Evolutionary conservation across 2,329 filamentous ascomycete species (phyloP).

Genomic region (Aspergillus sp.): DNA sequence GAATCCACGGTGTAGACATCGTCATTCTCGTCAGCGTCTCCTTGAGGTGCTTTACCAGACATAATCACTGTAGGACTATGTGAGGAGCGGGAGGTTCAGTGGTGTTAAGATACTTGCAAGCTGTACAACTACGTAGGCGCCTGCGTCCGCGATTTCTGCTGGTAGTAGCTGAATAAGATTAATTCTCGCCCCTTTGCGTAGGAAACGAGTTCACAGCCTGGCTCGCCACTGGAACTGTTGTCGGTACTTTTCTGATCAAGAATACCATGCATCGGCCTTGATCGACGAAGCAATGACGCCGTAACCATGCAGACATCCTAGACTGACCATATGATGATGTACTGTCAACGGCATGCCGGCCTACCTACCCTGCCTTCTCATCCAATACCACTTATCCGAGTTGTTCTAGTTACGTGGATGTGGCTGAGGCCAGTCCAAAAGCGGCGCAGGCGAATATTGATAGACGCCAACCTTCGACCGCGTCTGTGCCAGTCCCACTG

Average conservation of each 20-base stretch:
- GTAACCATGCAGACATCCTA: neutral
- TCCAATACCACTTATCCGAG: neutral
- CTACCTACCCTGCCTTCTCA: neutral
- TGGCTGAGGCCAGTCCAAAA: neutral
- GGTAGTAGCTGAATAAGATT: neutral
- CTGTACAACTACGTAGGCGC: neutral
- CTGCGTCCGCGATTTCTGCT: neutral
- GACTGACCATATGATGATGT: neutral
- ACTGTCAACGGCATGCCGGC: neutral
- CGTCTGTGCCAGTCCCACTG: neutral
- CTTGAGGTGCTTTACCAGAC: neutral
- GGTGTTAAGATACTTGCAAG: neutral
- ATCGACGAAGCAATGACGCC: neutral
- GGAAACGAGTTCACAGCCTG: rapidly evolving
- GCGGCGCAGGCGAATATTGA: neutral
- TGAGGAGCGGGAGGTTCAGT: rapidly evolving
- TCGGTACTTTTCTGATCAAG: neutral
- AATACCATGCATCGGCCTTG: neutral
- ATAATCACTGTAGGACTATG: neutral
- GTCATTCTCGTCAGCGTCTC: neutral
- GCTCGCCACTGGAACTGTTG: neutral
- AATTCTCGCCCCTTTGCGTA: neutral
- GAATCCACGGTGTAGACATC: neutral
- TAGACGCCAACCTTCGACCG: neutral
- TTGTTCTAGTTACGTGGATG: neutral